Percentiles rank a stretch among this genome's conserved stretches.
Evolutionary conservation across 106 monocot species (phyloP).

Genomic region (Platanthera guangdongensis): DNA sequence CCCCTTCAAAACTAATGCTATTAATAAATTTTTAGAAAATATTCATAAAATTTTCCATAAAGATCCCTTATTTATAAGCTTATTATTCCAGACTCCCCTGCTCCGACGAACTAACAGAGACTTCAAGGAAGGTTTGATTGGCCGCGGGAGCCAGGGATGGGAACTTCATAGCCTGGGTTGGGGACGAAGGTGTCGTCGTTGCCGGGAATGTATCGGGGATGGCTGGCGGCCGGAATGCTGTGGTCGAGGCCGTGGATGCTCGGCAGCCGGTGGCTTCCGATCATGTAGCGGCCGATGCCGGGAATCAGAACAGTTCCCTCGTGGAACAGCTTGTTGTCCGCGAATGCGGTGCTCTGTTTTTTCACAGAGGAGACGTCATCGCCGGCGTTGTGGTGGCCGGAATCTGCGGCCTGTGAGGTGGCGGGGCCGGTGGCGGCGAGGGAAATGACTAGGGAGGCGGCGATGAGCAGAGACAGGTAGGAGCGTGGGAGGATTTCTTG

Average conservation of each 20-base stretch:
- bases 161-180: conserved; percentile 23
- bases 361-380: too few relatives aligned
- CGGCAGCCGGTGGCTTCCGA: conserved; percentile 9
- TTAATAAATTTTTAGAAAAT: too few relatives aligned
- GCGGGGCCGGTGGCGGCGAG: neutral
- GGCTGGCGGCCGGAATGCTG: conserved; percentile 18
- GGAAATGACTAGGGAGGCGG: neutral
- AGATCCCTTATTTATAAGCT: too few relatives aligned
- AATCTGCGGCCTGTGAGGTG: too few relatives aligned
- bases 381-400: too few relatives aligned
- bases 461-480: too few relatives aligned
- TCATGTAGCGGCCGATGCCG: conserved; percentile 8
- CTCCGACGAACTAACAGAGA: too few relatives aligned
- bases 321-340: neutral
- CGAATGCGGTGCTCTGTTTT: neutral
- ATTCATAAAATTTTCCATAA: too few relatives aligned
- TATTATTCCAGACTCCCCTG: too few relatives aligned
- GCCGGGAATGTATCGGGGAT: conserved; percentile 12
- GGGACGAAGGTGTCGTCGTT: conserved; percentile 28
- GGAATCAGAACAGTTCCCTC: conserved; percentile 16
- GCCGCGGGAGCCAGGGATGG: conserved; percentile 7
- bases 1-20: too few relatives aligned
- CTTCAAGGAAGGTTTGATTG: too few relatives aligned
- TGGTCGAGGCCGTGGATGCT: conserved; percentile 15
- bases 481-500: too few relatives aligned